Conservation (phyloP, 805 yeast genomes). For the Sugiyamaella chiloensis region DNA sequence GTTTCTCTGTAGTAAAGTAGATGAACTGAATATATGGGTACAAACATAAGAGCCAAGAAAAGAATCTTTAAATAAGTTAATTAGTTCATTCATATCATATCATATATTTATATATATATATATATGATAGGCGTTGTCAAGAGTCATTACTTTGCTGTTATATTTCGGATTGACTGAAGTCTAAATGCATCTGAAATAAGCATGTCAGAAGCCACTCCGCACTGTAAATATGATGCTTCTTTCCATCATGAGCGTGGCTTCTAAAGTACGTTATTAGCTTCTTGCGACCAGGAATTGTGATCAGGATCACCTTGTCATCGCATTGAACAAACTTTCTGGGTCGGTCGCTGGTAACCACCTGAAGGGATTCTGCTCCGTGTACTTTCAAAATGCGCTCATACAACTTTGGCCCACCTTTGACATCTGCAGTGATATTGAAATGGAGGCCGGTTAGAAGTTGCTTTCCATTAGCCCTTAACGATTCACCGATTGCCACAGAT, state of each 20-base stretch:
- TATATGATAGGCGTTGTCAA: too few relatives aligned
- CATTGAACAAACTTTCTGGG: conserved; percentile 8
- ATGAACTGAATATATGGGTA: neutral
- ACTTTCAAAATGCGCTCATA: conserved; percentile 55
- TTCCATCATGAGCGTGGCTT: neutral
- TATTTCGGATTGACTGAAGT: neutral
- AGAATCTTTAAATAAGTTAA: too few relatives aligned
- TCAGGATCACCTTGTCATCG: conserved; percentile 9
- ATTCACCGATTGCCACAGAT: conserved; percentile 25
- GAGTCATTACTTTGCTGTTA: too few relatives aligned
- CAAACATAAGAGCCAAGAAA: too few relatives aligned
- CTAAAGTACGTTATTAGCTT: conserved; percentile 5
- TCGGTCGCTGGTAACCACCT: conserved; percentile 22
- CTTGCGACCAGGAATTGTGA: conserved; percentile 3
- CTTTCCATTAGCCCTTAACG: conserved; percentile 12
- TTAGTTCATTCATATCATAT: too few relatives aligned
- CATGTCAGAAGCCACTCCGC: conserved; percentile 19
- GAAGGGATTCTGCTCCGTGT: conserved; percentile 50
- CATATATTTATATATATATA: too few relatives aligned
- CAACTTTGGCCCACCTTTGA: conserved; percentile 59
- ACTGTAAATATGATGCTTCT: conserved; percentile 6
- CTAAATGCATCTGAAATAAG: conserved; percentile 15
- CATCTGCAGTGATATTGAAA: conserved; percentile 53
- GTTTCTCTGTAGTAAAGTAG: neutral
- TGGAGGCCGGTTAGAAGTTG: conserved; percentile 46